Base-by-base conservation (phyloP, 305 asterid species). In the Plantago lanceolata region DNA sequence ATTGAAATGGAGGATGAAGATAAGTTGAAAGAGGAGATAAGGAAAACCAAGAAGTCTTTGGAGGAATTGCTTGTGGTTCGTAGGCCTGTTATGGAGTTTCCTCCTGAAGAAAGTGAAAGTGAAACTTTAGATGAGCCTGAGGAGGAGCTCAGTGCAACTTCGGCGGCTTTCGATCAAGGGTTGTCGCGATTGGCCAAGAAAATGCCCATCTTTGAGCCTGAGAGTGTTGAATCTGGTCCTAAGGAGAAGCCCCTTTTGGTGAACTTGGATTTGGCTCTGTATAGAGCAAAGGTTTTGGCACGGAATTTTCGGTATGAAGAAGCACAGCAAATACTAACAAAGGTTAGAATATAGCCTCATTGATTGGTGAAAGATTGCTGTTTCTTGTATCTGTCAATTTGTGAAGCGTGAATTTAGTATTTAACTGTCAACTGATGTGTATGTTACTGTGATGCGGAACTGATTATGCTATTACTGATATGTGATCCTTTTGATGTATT, bases 121-220 rank as follows among this genome's bases (percentile, higher is more conserved):
- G 51, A 51, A 2, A 49, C 51, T 19, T 45, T 15, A 53, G 40
- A 11, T 70, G 68, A 65, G 57, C 3, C 19, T 44, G 68, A 26
- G 47, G 66, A 68, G 54, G 69, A 61, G 52, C 67, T 44, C 35
- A 52, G 57, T 14, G 24, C 45, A 4, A 68, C 84, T 65, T 79
- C 78, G 61, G 63, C 73, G 61, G 63, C 73, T 14, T 65, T 92
- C 35, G 97, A 92, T 68, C 86, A 68, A 24, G 82, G 83, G 53
- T 81, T 93, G 1, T 75, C 85, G 18, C 79, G 75, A 48, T 78
- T 90, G 31, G 97, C 97, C 0, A 79, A 82, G 81, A 90, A 81
- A 63, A 81, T 93, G 94, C 89, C 96, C 0, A 87, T 93, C 24
- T 93, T 93, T 71, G 97, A 90, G 86, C 99, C 99, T 5, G 78